Conservation (phyloP, 805 yeast genomes). For the Kregervanrija delftensis region DNA sequence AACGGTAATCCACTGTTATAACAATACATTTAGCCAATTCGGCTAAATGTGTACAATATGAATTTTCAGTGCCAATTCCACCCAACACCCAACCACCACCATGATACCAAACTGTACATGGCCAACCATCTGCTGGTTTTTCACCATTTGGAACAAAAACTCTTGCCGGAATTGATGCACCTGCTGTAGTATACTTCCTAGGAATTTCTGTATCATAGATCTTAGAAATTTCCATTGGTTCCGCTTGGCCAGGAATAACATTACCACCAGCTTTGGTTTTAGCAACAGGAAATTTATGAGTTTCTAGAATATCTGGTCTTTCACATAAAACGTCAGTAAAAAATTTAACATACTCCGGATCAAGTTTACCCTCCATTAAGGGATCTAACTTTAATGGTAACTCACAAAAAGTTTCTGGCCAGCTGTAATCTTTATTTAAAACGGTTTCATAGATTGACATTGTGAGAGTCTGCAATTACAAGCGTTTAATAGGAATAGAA, state of each 20-base stretch:
- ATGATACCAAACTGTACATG: constrained; percentile 28
- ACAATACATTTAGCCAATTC: constrained; percentile 28
- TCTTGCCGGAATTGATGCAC: constrained; percentile 18
- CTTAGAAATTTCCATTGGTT: constrained; percentile 15
- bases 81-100: constrained; percentile 33
- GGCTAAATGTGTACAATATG: constrained; percentile 35
- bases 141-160: constrained; percentile 25
- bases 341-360: constrained; percentile 19
- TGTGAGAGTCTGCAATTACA: not conserved
- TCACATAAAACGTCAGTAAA: constrained; percentile 16
- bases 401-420: constrained; percentile 22
- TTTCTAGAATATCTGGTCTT: constrained; percentile 19
- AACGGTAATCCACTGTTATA: constrained; percentile 40
- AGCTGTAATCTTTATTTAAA: constrained; percentile 21
- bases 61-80: constrained; percentile 29
- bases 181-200: constrained; percentile 26
- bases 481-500: no score
- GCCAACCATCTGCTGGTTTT: constrained; percentile 18
- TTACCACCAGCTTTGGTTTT: constrained; percentile 16
- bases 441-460: constrained; percentile 10
- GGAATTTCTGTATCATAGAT: constrained; percentile 15
- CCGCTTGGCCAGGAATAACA: constrained; percentile 25
- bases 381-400: constrained; percentile 28
- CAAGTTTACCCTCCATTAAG: constrained; percentile 13
- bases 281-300: constrained; percentile 19